Evolutionary conservation across 2,329 filamentous ascomycete species (phyloP).

Genomic region (Neurospora sp.): DNA sequence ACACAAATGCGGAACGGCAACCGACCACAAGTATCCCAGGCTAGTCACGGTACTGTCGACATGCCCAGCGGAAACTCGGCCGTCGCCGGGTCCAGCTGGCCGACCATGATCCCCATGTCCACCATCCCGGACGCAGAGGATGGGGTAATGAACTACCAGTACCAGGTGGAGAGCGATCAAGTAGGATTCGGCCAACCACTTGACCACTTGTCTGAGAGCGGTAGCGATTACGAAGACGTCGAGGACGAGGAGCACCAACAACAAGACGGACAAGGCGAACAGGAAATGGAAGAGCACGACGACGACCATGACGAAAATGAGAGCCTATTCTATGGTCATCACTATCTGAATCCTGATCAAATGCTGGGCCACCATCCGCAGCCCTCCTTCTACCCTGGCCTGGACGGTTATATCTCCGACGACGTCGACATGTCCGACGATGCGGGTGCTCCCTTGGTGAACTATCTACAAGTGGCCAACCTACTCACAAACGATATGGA

Average conservation of each 20-base stretch:
- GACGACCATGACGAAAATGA: not conserved
- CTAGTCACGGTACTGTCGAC: not conserved
- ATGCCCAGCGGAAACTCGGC: not conserved
- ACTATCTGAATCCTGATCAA: not conserved
- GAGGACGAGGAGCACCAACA: constrained; percentile 4
- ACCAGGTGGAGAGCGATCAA: not conserved
- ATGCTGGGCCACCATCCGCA: constrained; percentile 2
- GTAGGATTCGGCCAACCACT: not conserved
- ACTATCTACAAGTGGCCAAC: constrained; percentile 12
- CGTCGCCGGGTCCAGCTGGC: not conserved
- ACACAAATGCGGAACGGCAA: not conserved
- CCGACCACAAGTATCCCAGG: not conserved
- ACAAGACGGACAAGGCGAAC: not conserved
- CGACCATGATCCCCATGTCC: not conserved
- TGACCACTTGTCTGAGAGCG: not conserved
- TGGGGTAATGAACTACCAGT: not conserved
- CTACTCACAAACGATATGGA: constrained; percentile 16
- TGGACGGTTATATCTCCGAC: constrained; percentile 15
- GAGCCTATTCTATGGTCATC: constrained; percentile 1
- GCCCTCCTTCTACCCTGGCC: not conserved
- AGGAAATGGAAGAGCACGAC: constrained; percentile 4
- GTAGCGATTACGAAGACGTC: constrained; percentile 2
- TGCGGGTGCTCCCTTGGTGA: constrained; percentile 13
- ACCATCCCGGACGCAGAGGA: not conserved
- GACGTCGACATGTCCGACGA: constrained; percentile 17